Percentiles rank a stretch among this genome's conserved stretches.
Conservation (phyloP, 768 basidiomycete species). For the Naganishia vaughanmartiniae region DNA sequence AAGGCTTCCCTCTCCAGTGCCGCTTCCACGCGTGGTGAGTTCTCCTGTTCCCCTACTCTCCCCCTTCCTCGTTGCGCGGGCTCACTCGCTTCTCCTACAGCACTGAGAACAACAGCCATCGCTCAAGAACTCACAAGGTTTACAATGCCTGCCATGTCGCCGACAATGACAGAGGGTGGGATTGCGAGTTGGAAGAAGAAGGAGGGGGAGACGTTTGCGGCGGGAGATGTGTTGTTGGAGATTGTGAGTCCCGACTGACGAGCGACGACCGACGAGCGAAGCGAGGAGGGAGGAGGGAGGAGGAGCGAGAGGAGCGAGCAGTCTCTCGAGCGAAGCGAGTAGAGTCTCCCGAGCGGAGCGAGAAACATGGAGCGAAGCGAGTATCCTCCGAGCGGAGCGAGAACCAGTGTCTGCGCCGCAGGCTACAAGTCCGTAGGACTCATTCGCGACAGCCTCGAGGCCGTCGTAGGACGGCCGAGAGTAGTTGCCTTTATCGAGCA, state of each 20-base stretch:
- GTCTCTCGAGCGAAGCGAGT: too few species aligned
- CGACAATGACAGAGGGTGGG: conserved; percentile 99
- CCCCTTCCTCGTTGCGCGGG: neutral
- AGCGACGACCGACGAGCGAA: neutral
- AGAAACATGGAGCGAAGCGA: too few species aligned
- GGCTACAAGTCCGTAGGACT: too few species aligned
- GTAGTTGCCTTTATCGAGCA: neutral
- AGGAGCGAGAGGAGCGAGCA: too few species aligned
- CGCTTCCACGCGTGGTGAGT: conserved; percentile 26
- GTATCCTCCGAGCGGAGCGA: too few species aligned
- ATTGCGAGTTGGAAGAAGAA: conserved; percentile 96
- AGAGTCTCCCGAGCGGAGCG: too few species aligned
- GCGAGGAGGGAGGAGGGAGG: neutral
- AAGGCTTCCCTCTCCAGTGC: conserved; percentile 25
- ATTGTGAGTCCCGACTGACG: conserved; percentile 62
- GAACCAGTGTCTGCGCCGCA: too few species aligned
- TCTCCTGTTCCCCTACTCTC: neutral
- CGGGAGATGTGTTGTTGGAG: conserved; percentile 92
- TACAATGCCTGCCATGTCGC: conserved; percentile 97
- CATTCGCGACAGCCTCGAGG: too few species aligned
- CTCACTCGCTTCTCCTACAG: conserved; percentile 53
- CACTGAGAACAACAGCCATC: conserved; percentile 75
- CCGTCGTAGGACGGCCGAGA: neutral
- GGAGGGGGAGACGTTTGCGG: conserved; percentile 83
- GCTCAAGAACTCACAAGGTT: conserved; percentile 79